Conservation (phyloP, 2,329 filamentous ascomycete species). For the Fusarium hainanense region DNA sequence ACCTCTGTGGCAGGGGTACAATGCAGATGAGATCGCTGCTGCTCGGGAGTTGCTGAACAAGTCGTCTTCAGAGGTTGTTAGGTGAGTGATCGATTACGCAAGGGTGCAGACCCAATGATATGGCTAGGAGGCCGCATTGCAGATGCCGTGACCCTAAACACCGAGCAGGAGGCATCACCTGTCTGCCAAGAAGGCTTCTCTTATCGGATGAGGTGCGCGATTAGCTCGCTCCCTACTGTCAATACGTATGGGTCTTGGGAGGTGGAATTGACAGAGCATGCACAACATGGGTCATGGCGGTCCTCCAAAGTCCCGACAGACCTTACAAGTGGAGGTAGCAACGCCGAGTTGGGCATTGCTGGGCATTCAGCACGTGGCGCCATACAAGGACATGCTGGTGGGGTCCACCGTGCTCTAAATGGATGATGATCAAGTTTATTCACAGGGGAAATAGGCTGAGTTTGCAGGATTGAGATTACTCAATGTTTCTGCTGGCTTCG, state of each 20-base stretch:
- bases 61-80: slow-evolving; percentile 58
- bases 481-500: slow-evolving; percentile 8
- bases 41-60: slow-evolving; percentile 74
- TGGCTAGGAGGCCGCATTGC: slow-evolving; percentile 11
- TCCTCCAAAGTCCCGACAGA: slow-evolving; percentile 15
- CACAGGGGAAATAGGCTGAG: slow-evolving; percentile 18
- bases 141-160: slow-evolving; percentile 30
- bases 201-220: slow-evolving; percentile 16
- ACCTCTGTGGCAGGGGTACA: slow-evolving; percentile 78
- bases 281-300: slow-evolving; percentile 11
- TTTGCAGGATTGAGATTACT: slow-evolving; percentile 5
- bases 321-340: slow-evolving; percentile 21
- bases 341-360: slow-evolving; percentile 40
- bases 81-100: slow-evolving; percentile 49
- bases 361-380: slow-evolving; percentile 45
- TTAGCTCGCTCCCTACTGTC: slow-evolving; percentile 20
- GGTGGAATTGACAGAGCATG: slow-evolving; percentile 23
- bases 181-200: slow-evolving; percentile 16
- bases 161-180: slow-evolving; percentile 11
- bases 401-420: slow-evolving; percentile 32
- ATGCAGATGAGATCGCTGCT: slow-evolving; percentile 76
- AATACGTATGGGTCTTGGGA: neutral
- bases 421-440: slow-evolving; percentile 33
- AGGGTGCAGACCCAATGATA: slow-evolving; percentile 25
- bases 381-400: slow-evolving; percentile 43